Conservation (phyloP, 257 asterid genomes). For the Anisodus acutangulus region DNA sequence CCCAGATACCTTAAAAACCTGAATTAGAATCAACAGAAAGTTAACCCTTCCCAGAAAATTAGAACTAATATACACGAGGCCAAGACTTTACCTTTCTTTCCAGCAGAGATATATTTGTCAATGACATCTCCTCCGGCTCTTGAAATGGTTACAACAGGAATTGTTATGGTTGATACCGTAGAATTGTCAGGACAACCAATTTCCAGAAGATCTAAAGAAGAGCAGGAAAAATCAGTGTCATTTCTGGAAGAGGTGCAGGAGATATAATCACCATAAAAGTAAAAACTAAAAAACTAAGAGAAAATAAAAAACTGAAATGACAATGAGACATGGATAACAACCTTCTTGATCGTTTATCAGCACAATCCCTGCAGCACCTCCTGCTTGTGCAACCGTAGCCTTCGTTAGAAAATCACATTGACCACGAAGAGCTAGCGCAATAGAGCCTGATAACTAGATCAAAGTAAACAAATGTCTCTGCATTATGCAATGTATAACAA, state of each 20-base stretch:
- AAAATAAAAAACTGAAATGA: slow-evolving; percentile 24
- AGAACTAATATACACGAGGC: slow-evolving; percentile 8
- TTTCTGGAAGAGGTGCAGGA: slow-evolving; percentile 26
- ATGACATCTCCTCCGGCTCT: slow-evolving; percentile 81
- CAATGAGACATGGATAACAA: slow-evolving; percentile 30
- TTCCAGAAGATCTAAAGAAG: slow-evolving; percentile 70
- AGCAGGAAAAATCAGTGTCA: slow-evolving; percentile 38
- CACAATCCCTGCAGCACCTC: slow-evolving; percentile 83
- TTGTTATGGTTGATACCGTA: slow-evolving; percentile 52
- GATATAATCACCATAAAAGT: slow-evolving; percentile 18
- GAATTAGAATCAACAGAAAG: slow-evolving; percentile 23
- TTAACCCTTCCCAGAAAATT: slow-evolving; percentile 8
- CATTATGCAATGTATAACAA: not conserved
- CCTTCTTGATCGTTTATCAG: slow-evolving; percentile 88
- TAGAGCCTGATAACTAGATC: slow-evolving; percentile 69
- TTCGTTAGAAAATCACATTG: slow-evolving; percentile 81
- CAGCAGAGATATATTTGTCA: slow-evolving; percentile 60
- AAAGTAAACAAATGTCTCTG: slow-evolving; percentile 39
- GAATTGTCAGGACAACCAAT: slow-evolving; percentile 76
- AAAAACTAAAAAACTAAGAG: slow-evolving; percentile 24
- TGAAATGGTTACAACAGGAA: slow-evolving; percentile 82
- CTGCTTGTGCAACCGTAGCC: slow-evolving; percentile 82
- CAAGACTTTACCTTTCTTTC: slow-evolving; percentile 57
- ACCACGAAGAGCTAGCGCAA: slow-evolving; percentile 82
- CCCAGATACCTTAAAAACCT: slow-evolving; percentile 7